Evolutionary conservation across 2,329 filamentous ascomycete genomes (phyloP), one percentile per base, ranked within the genome.

Genomic region (Cercospora sp.): DNA sequence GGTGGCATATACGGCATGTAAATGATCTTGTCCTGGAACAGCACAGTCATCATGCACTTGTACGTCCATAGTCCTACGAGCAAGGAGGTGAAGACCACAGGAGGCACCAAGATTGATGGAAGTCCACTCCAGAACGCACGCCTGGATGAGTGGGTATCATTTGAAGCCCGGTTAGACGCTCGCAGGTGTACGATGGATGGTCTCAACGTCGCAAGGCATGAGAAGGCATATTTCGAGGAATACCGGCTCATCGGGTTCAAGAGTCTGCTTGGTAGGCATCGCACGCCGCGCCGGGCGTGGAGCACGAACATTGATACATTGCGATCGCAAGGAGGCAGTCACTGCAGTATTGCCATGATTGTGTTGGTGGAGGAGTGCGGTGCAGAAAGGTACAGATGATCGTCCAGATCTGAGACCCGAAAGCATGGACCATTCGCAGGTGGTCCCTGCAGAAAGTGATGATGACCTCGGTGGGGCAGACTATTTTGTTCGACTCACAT

Each of bases 21-120:
- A 68, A 94, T 90, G 75, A 94, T 92, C 76, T 90, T 90, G 75
- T 94, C 92, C 79, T 94, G 91, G 76, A 93, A 91, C 4, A 91
- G 73, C 30, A 94, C 83, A 80, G 93, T 87, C 88, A 92, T 91
- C 63, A 88, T 78, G 75, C 90, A 93, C 78, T 87, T 87, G 78
- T 85, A 86, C 1, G 80, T 78, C 85, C 85, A 94, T 13, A 94
- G 81, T 3, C 84, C 84, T 18, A 91, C 74, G 3, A 91, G 82
- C 40, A 94, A 82, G 1, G 89, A 88, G 13, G 82, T 77, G 75
- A 93, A 93, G 53, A 92, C 82, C 6, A 86, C 75, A 0, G 91
- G 91, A 7, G 91, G 89, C 3, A 90, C 79, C n/a, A 91, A 78
- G 12, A 86, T 71, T 1, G 80, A 71, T 0, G 83, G 82, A 9